These are phyloP conservation scores for Dendrocalamus sinicus DNA, from an alignment of 176 grass and related monocot genomes.

Conservation along the genomic window DNA sequence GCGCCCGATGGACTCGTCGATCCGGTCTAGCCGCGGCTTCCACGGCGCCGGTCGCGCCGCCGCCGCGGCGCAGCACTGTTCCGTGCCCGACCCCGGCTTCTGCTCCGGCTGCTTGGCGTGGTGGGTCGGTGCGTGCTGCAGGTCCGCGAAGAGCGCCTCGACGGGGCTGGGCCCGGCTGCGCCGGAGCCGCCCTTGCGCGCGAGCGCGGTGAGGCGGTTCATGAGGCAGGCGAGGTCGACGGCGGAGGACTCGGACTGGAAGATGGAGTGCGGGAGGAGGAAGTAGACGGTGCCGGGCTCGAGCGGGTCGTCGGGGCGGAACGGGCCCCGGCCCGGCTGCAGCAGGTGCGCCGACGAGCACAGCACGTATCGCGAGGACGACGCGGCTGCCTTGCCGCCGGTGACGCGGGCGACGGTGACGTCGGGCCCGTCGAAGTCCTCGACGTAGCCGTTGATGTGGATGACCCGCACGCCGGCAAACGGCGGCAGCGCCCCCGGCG, in stretches of 20 bases:
- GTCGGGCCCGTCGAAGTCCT: constrained; percentile 69
- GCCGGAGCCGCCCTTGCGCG: constrained; percentile 44
- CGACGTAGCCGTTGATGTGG: constrained; percentile 94
- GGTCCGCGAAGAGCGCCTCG: constrained; percentile 52
- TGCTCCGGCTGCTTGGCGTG: neutral
- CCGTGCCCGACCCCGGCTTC: neutral
- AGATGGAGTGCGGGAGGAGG: constrained; percentile 75
- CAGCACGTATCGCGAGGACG: constrained; percentile 57
- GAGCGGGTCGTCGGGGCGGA: constrained; percentile 67
- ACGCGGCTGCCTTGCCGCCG: neutral
- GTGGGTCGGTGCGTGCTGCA: neutral
- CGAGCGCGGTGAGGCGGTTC: constrained; percentile 76
- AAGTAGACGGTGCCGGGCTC: constrained; percentile 84
- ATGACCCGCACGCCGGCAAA: constrained; percentile 79
- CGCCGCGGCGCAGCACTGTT: neutral
- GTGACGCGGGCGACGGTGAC: constrained; percentile 67
- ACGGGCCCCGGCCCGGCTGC: constrained; percentile 57
- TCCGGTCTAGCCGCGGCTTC: constrained; percentile 68
- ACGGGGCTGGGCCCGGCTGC: constrained; percentile 40
- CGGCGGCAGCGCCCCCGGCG: constrained; percentile 3
- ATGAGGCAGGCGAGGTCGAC: constrained; percentile 86
- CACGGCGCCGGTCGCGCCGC: constrained; percentile 24
- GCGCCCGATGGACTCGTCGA: constrained; percentile 73
- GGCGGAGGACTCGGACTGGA: constrained; percentile 81
- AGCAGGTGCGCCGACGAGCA: constrained; percentile 77